Conservation (phyloP, 305 asterid genomes). For the Lippia alba region DNA sequence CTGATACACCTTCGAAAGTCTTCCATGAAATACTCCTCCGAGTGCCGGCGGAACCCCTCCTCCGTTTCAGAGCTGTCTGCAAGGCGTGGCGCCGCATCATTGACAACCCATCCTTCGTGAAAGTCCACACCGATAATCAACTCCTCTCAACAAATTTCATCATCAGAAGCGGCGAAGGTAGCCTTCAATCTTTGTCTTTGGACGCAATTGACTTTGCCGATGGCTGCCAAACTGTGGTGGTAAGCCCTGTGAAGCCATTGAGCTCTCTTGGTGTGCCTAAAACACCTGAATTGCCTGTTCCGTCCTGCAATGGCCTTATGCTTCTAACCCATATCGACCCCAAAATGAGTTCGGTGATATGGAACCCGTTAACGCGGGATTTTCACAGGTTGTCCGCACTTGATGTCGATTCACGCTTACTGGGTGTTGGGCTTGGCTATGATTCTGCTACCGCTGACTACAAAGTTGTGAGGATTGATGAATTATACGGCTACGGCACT, state of each 20-base stretch:
- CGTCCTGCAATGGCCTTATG: conserved; percentile 30
- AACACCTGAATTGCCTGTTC: not conserved
- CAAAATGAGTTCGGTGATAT: conserved; percentile 14
- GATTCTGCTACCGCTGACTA: no score
- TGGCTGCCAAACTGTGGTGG: not conserved
- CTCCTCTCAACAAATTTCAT: conserved; percentile 9
- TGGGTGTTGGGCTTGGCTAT: conserved; percentile 22
- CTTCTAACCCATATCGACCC: conserved; percentile 1
- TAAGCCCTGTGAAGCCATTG: not conserved
- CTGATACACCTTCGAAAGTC: conserved; percentile 17
- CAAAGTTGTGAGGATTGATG: conserved; percentile 28
- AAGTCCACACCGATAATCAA: no score
- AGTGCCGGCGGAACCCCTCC: conserved; percentile 19
- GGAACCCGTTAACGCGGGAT: conserved; percentile 27
- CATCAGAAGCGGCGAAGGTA: not conserved
- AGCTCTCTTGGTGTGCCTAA: not conserved
- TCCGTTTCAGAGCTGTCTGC: no score
- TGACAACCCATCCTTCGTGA: no score
- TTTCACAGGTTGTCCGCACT: not conserved
- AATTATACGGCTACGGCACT: no score
- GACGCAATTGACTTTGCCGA: not conserved
- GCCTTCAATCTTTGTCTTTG: not conserved
- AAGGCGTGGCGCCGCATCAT: no score
- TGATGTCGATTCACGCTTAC: not conserved
- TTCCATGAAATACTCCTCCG: conserved; percentile 17